Percentiles rank a stretch among this genome's conserved stretches.
phyloP scores from a whole-genome alignment of 2,329 filamentous ascomycete species.

The Trichoderma gracile region DNA sequence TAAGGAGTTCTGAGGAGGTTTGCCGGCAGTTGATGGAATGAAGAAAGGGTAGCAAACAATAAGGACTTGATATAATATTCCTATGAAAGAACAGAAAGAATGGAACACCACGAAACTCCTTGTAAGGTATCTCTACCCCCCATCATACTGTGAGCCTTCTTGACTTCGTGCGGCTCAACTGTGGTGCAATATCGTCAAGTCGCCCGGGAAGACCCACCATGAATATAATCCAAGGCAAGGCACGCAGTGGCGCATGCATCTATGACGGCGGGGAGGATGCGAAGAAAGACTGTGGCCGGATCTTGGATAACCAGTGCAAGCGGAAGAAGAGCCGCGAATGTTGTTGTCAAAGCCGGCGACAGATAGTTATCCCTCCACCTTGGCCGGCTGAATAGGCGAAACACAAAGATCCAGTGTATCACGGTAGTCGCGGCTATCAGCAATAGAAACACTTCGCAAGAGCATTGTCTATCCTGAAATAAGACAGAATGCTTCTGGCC shows the following conservation, averaged over 20 bases:
- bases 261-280: conserved; percentile 16
- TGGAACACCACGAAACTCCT: not conserved
- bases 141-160: not conserved
- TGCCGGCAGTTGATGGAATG: not conserved
- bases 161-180: not conserved
- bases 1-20: not conserved
- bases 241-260: conserved; percentile 18
- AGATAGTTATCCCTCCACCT: conserved; percentile 20
- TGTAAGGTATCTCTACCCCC: conserved; percentile 68
- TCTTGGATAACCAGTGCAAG: conserved; percentile 4
- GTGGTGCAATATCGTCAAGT: not conserved
- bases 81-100: not conserved
- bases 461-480: not conserved
- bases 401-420: conserved; percentile 17
- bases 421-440: conserved; percentile 13
- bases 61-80: not conserved
- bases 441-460: conserved; percentile 17
- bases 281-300: conserved; percentile 22
- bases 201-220: not conserved
- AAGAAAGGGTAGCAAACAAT: not conserved
- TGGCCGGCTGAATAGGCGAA: conserved; percentile 19
- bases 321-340: conserved; percentile 10
- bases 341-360: not conserved
- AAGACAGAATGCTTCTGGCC: not conserved
- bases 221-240: conserved; percentile 46